Conservation (phyloP, 352 stramenopile genomes). For the Lagenidium sp. region DNA sequence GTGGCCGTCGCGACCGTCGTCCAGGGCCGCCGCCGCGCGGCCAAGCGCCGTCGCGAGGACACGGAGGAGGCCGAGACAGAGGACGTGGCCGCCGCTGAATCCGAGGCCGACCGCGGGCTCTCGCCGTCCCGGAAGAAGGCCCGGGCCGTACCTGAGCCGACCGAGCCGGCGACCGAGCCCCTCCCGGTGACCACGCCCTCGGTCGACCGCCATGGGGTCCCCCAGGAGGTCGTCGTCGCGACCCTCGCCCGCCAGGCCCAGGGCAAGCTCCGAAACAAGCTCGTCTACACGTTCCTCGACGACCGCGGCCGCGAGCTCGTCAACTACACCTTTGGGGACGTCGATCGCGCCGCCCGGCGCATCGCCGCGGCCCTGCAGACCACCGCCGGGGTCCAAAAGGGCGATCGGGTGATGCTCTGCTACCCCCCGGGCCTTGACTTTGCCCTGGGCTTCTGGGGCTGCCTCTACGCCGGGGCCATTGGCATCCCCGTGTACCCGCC, state of each 20-base stretch:
- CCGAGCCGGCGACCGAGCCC: neutral
- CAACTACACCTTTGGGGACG: conserved; percentile 63
- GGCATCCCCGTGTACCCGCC: conserved; percentile 70
- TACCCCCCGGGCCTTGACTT: conserved; percentile 74
- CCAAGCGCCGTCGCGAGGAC: neutral
- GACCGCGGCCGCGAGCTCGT: conserved; percentile 49
- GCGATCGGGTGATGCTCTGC: conserved; percentile 70
- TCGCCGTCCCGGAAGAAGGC: conserved; percentile 23
- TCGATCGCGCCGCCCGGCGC: conserved; percentile 49
- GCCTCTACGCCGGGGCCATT: conserved; percentile 62
- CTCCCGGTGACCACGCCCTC: conserved; percentile 7
- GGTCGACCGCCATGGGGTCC: conserved; percentile 15
- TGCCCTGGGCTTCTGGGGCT: conserved; percentile 70
- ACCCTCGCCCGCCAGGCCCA: conserved; percentile 37
- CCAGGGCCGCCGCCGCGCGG: conserved; percentile 1
- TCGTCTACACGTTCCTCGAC: conserved; percentile 81
- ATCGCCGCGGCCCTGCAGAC: conserved; percentile 53
- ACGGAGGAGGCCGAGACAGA: neutral
- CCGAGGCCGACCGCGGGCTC: neutral
- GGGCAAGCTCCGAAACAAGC: conserved; percentile 41
- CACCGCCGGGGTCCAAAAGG: conserved; percentile 33
- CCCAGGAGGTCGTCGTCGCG: conserved; percentile 15
- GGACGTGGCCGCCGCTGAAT: neutral
- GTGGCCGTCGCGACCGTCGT: conserved; percentile 22
- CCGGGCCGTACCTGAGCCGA: conserved; percentile 4